Evolutionary conservation across 129 eudicot genomes (phyloP).

Genomic region (Tagetes erecta): DNA sequence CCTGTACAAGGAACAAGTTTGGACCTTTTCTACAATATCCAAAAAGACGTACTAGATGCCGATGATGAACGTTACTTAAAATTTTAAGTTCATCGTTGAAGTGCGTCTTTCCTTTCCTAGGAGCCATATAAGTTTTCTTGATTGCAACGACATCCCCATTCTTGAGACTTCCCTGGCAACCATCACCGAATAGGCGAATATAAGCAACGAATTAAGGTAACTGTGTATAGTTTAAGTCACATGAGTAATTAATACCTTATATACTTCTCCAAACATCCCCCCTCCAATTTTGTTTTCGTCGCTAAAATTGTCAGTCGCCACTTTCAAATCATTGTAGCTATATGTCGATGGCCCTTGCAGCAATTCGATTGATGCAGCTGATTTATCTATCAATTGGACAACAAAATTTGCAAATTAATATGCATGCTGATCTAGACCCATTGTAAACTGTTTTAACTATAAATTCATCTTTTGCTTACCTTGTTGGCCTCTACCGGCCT

Average conservation of each 20-base stretch:
- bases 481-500: constrained; percentile 35
- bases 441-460: not conserved
- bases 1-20: constrained; percentile 63
- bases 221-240: not conserved
- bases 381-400: constrained; percentile 39
- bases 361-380: constrained; percentile 54
- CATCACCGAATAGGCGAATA: not conserved
- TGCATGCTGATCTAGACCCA: not conserved
- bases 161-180: constrained; percentile 54
- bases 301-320: constrained; percentile 58
- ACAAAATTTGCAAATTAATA: not conserved
- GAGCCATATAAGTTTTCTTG: constrained; percentile 43
- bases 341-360: constrained; percentile 62
- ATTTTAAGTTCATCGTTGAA: constrained; percentile 57
- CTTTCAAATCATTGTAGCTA: constrained; percentile 55
- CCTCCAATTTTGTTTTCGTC: constrained; percentile 65
- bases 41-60: constrained; percentile 63
- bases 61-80: constrained; percentile 70
- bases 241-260: constrained; percentile 44
- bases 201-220: not conserved
- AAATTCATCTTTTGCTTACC: constrained; percentile 33
- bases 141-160: constrained; percentile 62
- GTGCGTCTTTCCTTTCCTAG: constrained; percentile 48
- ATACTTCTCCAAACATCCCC: constrained; percentile 76
- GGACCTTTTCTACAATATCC: constrained; percentile 62